Percentiles rank a stretch among this genome's conserved stretches.
These are phyloP conservation scores for Notholithocarpus densiflorus DNA, from an alignment of 306 rosid species.

Conservation along the genomic window DNA sequence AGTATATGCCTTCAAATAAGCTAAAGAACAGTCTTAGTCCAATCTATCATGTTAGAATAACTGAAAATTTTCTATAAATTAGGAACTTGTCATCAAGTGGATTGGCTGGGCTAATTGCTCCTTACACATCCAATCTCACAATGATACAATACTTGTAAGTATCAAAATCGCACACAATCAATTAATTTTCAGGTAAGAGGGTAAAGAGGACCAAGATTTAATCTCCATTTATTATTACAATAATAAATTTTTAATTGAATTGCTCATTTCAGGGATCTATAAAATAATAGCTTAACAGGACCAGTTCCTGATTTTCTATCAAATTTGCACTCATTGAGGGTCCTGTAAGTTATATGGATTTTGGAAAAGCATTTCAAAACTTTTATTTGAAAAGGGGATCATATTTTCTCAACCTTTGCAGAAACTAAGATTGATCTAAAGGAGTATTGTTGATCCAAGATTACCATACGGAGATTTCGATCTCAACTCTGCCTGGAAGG, in stretches of 20 bases:
- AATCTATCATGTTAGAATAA: neutral
- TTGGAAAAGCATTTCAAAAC: no score
- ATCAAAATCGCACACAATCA: neutral
- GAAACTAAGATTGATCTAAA: no score
- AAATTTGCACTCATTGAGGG: conserved; percentile 19
- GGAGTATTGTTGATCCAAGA: no score
- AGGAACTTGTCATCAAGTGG: conserved; percentile 53
- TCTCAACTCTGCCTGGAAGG: no score
- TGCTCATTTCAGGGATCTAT: conserved; percentile 48
- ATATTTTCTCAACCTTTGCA: conserved; percentile 22
- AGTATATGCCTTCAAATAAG: conserved; percentile 12
- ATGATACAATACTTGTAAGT: conserved; percentile 48
- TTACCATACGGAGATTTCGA: no score
- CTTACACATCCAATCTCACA: conserved; percentile 32
- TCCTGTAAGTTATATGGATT: conserved; percentile 36
- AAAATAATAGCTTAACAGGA: conserved; percentile 46
- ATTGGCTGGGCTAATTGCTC: conserved; percentile 35
- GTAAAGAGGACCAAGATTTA: no score
- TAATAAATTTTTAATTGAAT: neutral
- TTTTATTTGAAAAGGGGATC: neutral
- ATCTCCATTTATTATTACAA: neutral
- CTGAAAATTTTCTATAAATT: conserved; percentile 7
- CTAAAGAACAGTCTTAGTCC: neutral
- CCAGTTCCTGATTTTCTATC: conserved; percentile 38
- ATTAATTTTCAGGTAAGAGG: neutral